phyloP scores from a whole-genome alignment of 2,329 filamentous ascomycete species.

The Hypocrella siamensis region DNA sequence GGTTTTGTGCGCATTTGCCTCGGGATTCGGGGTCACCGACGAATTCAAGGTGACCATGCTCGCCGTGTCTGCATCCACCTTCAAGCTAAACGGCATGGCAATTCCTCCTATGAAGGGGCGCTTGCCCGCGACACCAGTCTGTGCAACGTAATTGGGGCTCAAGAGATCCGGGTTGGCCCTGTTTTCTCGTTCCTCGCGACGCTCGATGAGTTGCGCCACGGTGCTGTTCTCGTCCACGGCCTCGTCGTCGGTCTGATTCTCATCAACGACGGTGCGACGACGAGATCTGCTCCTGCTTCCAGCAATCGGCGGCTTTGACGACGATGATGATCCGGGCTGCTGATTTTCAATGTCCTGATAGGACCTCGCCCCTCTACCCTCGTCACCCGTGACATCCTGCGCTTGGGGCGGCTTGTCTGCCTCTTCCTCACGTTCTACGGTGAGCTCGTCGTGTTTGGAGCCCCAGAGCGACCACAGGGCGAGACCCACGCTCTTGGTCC shows the following conservation, averaged over 20 bases:
- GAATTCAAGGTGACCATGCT: conserved; percentile 55
- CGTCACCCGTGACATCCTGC: conserved; percentile 18
- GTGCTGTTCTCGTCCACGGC: conserved; percentile 22
- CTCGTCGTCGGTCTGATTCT: conserved; percentile 27
- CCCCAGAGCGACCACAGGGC: conserved; percentile 79
- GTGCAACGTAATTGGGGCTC: conserved; percentile 24
- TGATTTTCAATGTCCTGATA: conserved; percentile 24
- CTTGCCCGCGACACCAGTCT: conserved; percentile 40
- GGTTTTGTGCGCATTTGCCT: conserved; percentile 18
- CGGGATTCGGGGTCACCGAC: conserved; percentile 12
- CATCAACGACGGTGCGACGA: conserved; percentile 31
- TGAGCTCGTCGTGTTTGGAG: conserved; percentile 71
- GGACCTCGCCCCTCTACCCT: conserved; percentile 27
- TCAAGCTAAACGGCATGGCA: conserved; percentile 57
- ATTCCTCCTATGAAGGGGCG: conserved; percentile 53
- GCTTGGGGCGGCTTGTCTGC: conserved; percentile 22
- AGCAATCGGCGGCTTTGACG: conserved; percentile 5
- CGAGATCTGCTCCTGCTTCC: conserved; percentile 24
- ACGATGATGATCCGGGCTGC: conserved; percentile 11
- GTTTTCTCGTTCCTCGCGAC: conserved; percentile 21
- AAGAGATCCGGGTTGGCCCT: conserved; percentile 26
- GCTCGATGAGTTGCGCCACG: conserved; percentile 26
- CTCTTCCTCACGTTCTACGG: conserved; percentile 43
- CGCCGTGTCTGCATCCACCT: conserved; percentile 46
- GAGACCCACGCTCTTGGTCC: conserved; percentile 56